Evolutionary conservation across 345 rosid species (phyloP), one percentile per base, ranked within the genome.

Genomic region (Brassica napus): DNA sequence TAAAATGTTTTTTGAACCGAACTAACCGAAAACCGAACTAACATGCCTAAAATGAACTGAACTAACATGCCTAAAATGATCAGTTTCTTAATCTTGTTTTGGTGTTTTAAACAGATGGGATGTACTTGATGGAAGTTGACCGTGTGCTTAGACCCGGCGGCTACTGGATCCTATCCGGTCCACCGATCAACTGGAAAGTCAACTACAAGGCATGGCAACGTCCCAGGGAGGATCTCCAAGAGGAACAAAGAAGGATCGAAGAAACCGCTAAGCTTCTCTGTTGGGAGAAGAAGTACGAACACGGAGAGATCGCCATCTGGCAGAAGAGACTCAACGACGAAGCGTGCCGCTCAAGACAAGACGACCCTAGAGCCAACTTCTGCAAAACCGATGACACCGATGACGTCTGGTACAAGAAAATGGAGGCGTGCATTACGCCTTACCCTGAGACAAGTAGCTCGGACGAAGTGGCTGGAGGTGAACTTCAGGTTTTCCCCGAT

Each of bases 71-170:
- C 54, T 11, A 47, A 47, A 47, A 14, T 39, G 58, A 70, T 35
- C 9, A 23, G 23, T 49, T 26, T 5, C 9, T 65, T 6, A 47
- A 55, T 31, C 28, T 2, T 21, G 8, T 65, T 77, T 84, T 58
- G 69, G 30, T 61, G 28, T 79, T 78, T 54, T 63, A 15, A 65
- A 81, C 86, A 95, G 99, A 87, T 85, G 99, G 99, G 72, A 89
- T 79, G 83, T 91, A 93, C 85, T 68, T 95, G 82, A 93, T 86
- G 91, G 99, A 95, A 84, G 98, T 95, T 35, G 99, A 93, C 82
- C 91, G 99, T 47, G 99, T 95, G 77, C 95, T 93, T 74, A 89
- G 99, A 83, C 94, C 97, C 0, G 99, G 99, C 66, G 99, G 97
- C 72, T 95, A 95, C 81, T 95, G 99, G 99, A 84, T 95, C 14